Evolutionary conservation across 2,329 filamentous ascomycete genomes (phyloP).

Genomic region (Colletotrichum echinochloae): DNA sequence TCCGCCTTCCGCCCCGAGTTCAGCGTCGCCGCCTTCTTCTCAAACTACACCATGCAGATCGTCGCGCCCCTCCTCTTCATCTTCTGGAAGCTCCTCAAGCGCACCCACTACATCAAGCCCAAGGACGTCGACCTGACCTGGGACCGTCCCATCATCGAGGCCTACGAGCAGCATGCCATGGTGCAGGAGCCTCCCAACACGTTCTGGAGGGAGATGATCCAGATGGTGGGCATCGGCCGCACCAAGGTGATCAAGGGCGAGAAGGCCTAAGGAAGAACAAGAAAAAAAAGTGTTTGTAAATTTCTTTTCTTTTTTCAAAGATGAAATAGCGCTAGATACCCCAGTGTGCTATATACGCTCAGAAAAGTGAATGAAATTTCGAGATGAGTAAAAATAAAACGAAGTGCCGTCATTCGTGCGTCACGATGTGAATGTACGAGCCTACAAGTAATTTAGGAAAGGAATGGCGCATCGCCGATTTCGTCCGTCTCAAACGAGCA

Average conservation of each 20-base stretch:
- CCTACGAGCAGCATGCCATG: conserved; percentile 59
- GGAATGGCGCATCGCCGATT: not conserved
- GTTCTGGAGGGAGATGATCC: conserved; percentile 68
- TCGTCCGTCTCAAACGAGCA: not conserved
- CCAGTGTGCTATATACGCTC: conserved; percentile 13
- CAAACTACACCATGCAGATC: conserved; percentile 72
- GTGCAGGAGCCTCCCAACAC: conserved; percentile 56
- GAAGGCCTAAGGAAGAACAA: too few species aligned
- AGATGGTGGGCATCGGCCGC: conserved; percentile 55
- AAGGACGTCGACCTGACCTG: conserved; percentile 69
- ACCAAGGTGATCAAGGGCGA: conserved; percentile 42
- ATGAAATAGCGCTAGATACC: conserved; percentile 11
- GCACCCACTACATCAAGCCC: conserved; percentile 66
- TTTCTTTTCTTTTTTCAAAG: not conserved
- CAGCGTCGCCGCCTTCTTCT: conserved; percentile 70
- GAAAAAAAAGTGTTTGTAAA: not conserved
- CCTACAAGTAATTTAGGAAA: not conserved
- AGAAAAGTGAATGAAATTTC: not conserved
- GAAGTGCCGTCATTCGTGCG: not conserved
- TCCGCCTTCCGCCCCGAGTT: conserved; percentile 71
- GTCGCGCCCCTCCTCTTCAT: conserved; percentile 68
- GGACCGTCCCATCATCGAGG: conserved; percentile 69
- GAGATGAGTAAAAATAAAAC: not conserved
- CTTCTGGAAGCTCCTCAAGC: conserved; percentile 71
- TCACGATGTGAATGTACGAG: not conserved